Evolutionary conservation across 2,329 filamentous ascomycete genomes (phyloP), one percentile per base, ranked within the genome.

Genomic region (Tricladium varicosporioides): DNA sequence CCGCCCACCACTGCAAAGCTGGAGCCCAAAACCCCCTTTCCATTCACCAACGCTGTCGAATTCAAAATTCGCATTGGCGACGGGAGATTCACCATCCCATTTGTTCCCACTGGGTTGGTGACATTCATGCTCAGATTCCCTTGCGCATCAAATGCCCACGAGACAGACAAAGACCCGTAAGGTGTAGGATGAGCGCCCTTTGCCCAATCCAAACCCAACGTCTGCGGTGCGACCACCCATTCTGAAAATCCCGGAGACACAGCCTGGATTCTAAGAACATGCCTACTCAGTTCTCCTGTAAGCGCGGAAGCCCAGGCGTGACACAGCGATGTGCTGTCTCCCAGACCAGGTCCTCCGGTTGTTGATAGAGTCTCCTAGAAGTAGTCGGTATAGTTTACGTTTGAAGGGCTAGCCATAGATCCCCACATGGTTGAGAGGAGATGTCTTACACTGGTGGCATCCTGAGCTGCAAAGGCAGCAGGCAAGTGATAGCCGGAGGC

Each of bases 221-320:
- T 36, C 32, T 36, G 32, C 13, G 32, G 32, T 36, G 13, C 32
- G 13, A 36, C 13, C 13, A 7, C 13, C 32, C 32, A 36, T 36
- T 36, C 8, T 36, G 32, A 7, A 36, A 36, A 36, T 36, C 32
- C 32, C 8, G 32, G 32, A 8, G 32, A 36, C 8, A 13, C 32
- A 36, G 32, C 32, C 32, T 36, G 32, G 32, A 36, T 36, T 7
- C 32, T 13, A 13, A 36, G 32, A 13, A 36, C 32, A 36, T 36
- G 7, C 32, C 32, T 36, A 13, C 32, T 36, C 13, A 36, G 32
- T 36, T 36, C 32, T 8, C 32, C 69, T 1, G 70, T 72, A 0
- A 71, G 70, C 1, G 68, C 71, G 0, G 71, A 63, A 1, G 64
- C 60, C 71, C 71, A 73, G 1, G 66, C 71, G 49, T 73, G 71